Percentiles rank a stretch among this genome's conserved stretches.
phyloP scores from a whole-genome alignment of 352 stramenopile genomes.

The Poterioochromonas sp. region DNA sequence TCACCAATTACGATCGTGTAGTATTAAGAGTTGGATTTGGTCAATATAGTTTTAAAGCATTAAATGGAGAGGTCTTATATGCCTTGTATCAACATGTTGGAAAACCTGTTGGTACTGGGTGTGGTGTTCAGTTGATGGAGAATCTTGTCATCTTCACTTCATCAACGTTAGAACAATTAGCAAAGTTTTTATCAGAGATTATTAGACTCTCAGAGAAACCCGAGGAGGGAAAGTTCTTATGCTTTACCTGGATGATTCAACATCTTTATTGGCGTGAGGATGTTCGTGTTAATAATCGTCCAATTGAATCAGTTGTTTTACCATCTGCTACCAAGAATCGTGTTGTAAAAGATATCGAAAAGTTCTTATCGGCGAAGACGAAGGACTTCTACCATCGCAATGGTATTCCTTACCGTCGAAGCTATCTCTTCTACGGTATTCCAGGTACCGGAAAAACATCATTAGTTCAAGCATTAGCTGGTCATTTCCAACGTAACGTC shows the following conservation, averaged over 20 bases:
- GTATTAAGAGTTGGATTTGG: background rate
- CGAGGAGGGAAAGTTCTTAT: background rate
- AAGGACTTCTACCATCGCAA: constrained; percentile 22
- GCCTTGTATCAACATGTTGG: background rate
- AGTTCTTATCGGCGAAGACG: background rate
- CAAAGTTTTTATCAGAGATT: background rate
- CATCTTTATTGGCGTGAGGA: background rate
- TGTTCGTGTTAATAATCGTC: background rate
- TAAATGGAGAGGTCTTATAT: background rate
- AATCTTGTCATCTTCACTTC: background rate
- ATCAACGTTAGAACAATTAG: background rate
- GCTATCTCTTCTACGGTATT: constrained; percentile 2
- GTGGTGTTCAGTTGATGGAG: constrained; percentile 6
- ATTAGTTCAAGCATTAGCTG: constrained; percentile 1
- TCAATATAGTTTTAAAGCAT: background rate
- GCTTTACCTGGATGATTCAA: background rate
- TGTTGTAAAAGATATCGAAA: background rate
- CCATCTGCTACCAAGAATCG: background rate
- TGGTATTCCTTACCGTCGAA: constrained; percentile 20
- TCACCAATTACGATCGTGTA: background rate
- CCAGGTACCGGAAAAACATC: background rate
- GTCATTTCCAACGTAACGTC: background rate
- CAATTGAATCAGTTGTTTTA: background rate
- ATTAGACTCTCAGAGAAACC: background rate
- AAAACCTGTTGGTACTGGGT: background rate